Conservation (phyloP, 2,329 filamentous ascomycete species). For the Aspergillus pseudoterreus region DNA sequence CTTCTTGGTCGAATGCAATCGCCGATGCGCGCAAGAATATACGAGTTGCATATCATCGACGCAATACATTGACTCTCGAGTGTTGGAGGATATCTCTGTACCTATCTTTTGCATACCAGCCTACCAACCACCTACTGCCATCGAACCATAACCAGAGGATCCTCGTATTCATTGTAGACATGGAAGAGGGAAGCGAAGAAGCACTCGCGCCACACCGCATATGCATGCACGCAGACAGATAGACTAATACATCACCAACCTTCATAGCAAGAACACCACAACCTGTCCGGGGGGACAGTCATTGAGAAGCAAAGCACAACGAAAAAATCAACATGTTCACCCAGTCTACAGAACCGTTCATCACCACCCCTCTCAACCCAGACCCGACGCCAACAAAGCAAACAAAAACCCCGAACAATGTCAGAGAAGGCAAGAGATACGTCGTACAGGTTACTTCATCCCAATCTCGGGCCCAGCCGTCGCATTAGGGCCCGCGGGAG, state of each 20-base stretch:
- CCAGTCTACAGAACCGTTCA: slow-evolving; percentile 4
- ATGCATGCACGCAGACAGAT: neutral
- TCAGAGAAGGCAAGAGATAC: neutral
- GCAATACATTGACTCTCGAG: neutral
- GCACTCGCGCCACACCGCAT: slow-evolving; percentile 1
- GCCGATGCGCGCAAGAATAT: too few species aligned
- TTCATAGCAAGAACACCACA: slow-evolving; percentile 1
- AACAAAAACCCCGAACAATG: neutral
- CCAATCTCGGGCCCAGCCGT: slow-evolving; percentile 23
- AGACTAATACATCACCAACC: slow-evolving; percentile 1
- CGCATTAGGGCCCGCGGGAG: slow-evolving; percentile 19
- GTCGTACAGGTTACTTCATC: slow-evolving; percentile 22
- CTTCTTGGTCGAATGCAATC: neutral
- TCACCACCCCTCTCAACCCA: neutral
- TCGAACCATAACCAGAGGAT: neutral
- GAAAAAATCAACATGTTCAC: neutral
- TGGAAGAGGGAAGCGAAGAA: slow-evolving; percentile 2
- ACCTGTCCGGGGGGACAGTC: neutral
- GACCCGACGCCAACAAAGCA: neutral
- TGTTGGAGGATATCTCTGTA: neutral
- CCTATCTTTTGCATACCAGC: neutral
- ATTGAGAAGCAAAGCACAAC: neutral
- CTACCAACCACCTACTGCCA: too few species aligned
- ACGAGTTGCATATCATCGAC: neutral
- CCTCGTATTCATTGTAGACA: neutral